phyloP scores from a whole-genome alignment of 352 stramenopile species.

The Plasmopara muralis region DNA sequence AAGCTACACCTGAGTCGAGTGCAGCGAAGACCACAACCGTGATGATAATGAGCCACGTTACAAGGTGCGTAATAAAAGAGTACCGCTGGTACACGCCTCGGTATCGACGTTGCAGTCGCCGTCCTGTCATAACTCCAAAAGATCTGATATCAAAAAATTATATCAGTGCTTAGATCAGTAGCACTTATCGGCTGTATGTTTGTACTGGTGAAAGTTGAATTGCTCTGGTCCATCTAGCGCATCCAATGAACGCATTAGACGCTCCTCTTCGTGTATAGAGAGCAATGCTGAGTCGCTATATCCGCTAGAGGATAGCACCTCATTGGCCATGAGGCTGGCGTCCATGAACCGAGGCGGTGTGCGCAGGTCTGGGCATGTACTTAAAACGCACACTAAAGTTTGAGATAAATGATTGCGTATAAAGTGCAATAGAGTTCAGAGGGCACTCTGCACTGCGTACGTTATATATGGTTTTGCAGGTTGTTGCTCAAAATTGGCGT shows the following conservation, averaged over 20 bases:
- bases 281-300: conserved; percentile 8
- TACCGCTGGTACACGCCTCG: conserved; percentile 56
- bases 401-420: too few relatives aligned
- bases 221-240: conserved; percentile 24
- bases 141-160: conserved; percentile 22
- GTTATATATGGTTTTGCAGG: too few relatives aligned
- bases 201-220: conserved; percentile 37
- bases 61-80: conserved; percentile 39
- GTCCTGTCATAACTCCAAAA: conserved; percentile 52
- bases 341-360: conserved; percentile 27
- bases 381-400: neutral
- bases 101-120: conserved; percentile 46
- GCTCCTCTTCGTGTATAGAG: conserved; percentile 14
- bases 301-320: conserved; percentile 12
- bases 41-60: conserved; percentile 48
- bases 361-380: conserved; percentile 5
- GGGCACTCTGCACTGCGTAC: too few relatives aligned
- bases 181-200: neutral
- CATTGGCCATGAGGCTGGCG: conserved; percentile 30
- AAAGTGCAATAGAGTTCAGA: too few relatives aligned
- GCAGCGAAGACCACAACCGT: conserved; percentile 42
- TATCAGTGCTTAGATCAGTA: conserved; percentile 5
- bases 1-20: conserved; percentile 15
- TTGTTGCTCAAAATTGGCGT: too few relatives aligned
- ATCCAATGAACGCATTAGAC: conserved; percentile 4